phyloP scores from a whole-genome alignment of 2,329 filamentous ascomycete genomes.

The Hypoxylon sp. region DNA sequence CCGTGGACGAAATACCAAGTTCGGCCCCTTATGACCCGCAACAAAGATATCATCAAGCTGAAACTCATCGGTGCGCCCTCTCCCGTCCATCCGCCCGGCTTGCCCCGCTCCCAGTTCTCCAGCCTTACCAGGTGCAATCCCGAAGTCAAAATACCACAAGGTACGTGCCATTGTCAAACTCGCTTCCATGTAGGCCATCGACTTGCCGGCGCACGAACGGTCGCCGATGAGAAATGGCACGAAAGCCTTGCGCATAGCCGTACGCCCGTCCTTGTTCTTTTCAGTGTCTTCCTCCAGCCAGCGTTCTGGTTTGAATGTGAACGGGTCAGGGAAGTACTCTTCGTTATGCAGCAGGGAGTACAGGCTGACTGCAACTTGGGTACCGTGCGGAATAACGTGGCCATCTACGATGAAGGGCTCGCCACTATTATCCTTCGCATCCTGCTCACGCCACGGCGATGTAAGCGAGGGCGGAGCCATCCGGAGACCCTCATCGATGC shows the following conservation, averaged over 20 bases:
- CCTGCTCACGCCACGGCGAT: conserved; percentile 33
- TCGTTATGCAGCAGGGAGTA: conserved; percentile 26
- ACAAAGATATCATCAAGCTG: conserved; percentile 25
- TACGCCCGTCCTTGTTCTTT: background rate
- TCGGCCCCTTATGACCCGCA: conserved; percentile 16
- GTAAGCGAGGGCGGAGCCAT: conserved; percentile 40
- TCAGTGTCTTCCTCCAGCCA: conserved; percentile 10
- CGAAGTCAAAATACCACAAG: conserved; percentile 26
- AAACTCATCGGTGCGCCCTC: conserved; percentile 16
- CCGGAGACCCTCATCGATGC: conserved; percentile 46
- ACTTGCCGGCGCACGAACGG: conserved; percentile 10
- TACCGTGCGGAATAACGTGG: conserved; percentile 19
- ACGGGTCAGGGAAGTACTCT: conserved; percentile 19
- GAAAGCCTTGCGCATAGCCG: conserved; percentile 22
- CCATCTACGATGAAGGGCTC: conserved; percentile 20
- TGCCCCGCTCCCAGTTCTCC: conserved; percentile 11
- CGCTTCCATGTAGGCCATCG: conserved; percentile 15
- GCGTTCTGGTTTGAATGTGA: conserved; percentile 23
- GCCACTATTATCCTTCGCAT: background rate
- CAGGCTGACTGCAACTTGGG: conserved; percentile 11
- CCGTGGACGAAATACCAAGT: conserved; percentile 5
- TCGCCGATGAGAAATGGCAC: conserved; percentile 16
- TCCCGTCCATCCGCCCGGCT: conserved; percentile 8
- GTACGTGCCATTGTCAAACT: conserved; percentile 2
- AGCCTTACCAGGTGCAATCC: background rate